A percentile compares a stretch with the other conserved stretches of the same genome.
These are phyloP conservation scores for Phyllosticta citrichinensis DNA, from an alignment of 2,329 filamentous ascomycete genomes.

Conservation along the genomic window DNA sequence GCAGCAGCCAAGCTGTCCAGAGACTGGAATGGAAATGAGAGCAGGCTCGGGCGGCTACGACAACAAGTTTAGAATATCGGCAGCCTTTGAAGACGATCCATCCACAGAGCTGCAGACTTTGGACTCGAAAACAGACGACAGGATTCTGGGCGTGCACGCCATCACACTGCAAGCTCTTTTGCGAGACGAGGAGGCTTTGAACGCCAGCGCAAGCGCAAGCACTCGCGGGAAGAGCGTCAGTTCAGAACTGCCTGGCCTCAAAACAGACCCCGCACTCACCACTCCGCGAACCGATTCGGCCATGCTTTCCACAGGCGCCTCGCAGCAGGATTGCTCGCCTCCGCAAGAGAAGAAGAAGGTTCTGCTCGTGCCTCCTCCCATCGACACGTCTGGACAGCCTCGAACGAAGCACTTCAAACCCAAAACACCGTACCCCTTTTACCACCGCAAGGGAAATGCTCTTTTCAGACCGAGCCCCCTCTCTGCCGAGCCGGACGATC, in stretches of 20 bases:
- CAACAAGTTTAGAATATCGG: not conserved
- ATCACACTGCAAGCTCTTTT: constrained; percentile 12
- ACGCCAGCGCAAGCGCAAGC: constrained; percentile 1
- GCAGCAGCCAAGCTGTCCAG: not conserved
- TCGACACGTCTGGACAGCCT: not conserved
- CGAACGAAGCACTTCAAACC: not conserved
- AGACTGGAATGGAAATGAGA: not conserved
- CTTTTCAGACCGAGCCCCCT: constrained; percentile 1
- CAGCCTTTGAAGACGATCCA: not conserved
- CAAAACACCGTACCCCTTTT: constrained; percentile 8
- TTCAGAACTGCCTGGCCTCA: not conserved
- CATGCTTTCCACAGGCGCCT: not conserved
- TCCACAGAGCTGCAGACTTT: not conserved
- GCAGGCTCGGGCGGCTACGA: not conserved
- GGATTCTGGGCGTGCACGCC: constrained; percentile 10
- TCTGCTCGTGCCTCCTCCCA: constrained; percentile 1
- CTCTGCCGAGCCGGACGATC: not conserved
- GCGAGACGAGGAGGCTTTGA: constrained; percentile 4
- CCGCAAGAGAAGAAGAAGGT: constrained; percentile 6
- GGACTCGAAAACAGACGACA: constrained; percentile 3
- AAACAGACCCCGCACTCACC: not conserved
- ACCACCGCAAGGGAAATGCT: constrained; percentile 3
- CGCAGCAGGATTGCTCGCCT: not conserved
- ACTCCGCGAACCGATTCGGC: not conserved
- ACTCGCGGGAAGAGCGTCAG: constrained; percentile 1